Evolutionary conservation across 371 early-diverging fungal species (phyloP).

Genomic region (Mortierella sp.): DNA sequence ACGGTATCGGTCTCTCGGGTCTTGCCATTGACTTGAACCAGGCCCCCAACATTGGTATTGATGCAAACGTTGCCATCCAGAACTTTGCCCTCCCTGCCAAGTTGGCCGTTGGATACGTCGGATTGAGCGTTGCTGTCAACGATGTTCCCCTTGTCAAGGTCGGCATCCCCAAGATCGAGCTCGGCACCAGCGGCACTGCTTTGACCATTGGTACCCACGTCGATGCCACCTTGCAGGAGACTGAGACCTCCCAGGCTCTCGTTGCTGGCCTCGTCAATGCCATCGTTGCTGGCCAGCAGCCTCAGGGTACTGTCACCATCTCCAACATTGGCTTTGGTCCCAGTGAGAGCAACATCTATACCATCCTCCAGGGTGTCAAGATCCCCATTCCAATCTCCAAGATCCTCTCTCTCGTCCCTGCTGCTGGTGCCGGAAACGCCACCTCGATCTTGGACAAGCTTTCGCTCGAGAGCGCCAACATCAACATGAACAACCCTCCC

Average conservation of each 20-base stretch:
- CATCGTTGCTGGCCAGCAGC: slow-evolving; percentile 43
- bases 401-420: slow-evolving; percentile 39
- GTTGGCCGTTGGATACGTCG: slow-evolving; percentile 48
- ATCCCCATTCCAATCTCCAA: slow-evolving; percentile 51
- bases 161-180: slow-evolving; percentile 43
- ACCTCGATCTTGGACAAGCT: slow-evolving; percentile 44
- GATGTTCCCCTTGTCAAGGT: slow-evolving; percentile 32
- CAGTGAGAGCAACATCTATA: slow-evolving; percentile 46
- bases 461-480: slow-evolving; percentile 47
- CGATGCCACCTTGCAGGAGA: slow-evolving; percentile 33
- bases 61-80: slow-evolving; percentile 44
- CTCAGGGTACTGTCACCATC: slow-evolving; percentile 41
- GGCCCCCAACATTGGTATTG: slow-evolving; percentile 51
- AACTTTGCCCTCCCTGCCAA: slow-evolving; percentile 43
- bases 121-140: slow-evolving; percentile 38
- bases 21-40: slow-evolving; percentile 54
- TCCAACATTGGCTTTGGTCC: slow-evolving; percentile 51
- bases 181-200: slow-evolving; percentile 39
- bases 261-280: slow-evolving; percentile 52
- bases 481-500: slow-evolving; percentile 58
- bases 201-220: slow-evolving; percentile 47
- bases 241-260: slow-evolving; percentile 43
- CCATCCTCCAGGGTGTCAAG: slow-evolving; percentile 41
- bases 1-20: slow-evolving; percentile 44
- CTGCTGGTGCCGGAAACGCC: slow-evolving; percentile 16